Base-by-base conservation (phyloP, 148 eudicot species). In the Mesembryanthemum crystallinum region DNA sequence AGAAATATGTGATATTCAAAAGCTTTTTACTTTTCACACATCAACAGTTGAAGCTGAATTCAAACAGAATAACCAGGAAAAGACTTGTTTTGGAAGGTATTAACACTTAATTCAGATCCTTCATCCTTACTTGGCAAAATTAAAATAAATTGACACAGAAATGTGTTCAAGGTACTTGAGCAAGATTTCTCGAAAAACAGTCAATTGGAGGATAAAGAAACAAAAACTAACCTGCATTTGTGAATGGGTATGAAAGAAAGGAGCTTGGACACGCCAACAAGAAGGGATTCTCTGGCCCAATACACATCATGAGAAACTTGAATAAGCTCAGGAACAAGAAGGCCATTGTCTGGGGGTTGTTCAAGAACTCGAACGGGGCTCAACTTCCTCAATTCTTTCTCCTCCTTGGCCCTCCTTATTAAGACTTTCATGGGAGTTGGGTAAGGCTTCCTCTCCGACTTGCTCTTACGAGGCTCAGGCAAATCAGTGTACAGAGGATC, bases 391-490 rank as follows among this genome's bases (percentile, higher is more conserved):
- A 83, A 65, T 72, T 83, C 82, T 64, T 62, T 83, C 83, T 89
- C 92, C 71, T 83, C 80, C 71, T 85, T 87, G 9, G 92, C 92
- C 73, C 82, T 85, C 80, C 73, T 85, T 71, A 89, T 77, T 45
- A 89, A 64, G 45, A 69, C 80, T 55, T 74, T 89, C 87, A 89
- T 85, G 11, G 92, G 88, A n/a, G 89, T 89, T n/a, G 78, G 82
- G 69, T 85, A 89, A 0, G 92, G 92, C 52, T 89, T 89, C 74
- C 88, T 83, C 77, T 85, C 88, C 3, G 85, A 83, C 77, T 85
- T 89, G 9, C 70, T 76, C 80, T 66, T 76, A 42, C 78, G 65
- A 61, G 85, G 86, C 71, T 61, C 82, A 0, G 89, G 89, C 70
- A 88, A 79, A 75, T 88, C 88, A 4, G 75, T 52, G 59, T 85